Evolutionary conservation across 2,329 filamentous ascomycete genomes (phyloP), one percentile per base, ranked within the genome.

Genomic region (Magnaporthales sp.): DNA sequence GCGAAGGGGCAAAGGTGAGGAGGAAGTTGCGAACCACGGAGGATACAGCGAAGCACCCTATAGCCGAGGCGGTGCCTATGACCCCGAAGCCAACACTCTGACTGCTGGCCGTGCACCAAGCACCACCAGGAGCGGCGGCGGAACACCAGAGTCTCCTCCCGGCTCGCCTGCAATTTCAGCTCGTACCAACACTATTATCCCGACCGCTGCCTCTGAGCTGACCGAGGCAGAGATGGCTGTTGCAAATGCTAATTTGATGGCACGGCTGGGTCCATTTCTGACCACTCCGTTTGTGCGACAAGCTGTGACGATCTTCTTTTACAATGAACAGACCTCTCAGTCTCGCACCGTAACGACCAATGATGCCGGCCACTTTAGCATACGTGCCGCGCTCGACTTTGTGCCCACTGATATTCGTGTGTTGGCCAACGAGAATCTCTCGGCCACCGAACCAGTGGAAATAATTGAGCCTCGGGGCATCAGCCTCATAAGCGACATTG

Each of bases 401-500:
- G 81, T 97, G 1, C 96, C 95, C 0, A 97, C 93, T 0, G 89
- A 97, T 75, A 88, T 97, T 27, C 86, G 93, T 60, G 90, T 99
- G 1, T 79, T 99, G 22, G 94, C 92, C 6, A 93, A 90, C 13
- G 93, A 97, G 73, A 85, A 89, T 67, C 81, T 99, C 3, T 96
- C 93, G 19, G 89, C 89, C 0, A 92, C 90, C 1, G 90, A 95
- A 69, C 85, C 91, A 66, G 84, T 99, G 61, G 83, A 87, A 56
- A 81, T 98, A 64, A 93, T 90, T 4, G 90, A 94, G 67, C 86
- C 91, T 0, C 82, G 81, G 26, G 95, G 95, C 56, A 86, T 99
- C 69, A 98, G 93, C 76, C 74, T 99, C 67, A 98, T 99, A 75
- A 98, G 92, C 75, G 95, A 99, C 75, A 95, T 99, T 69, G 95